A percentile compares a stretch with the other conserved stretches of the same genome.
These are phyloP conservation scores for Leucaena leucocephala DNA, from an alignment of 306 rosid genomes.

Conservation along the genomic window DNA sequence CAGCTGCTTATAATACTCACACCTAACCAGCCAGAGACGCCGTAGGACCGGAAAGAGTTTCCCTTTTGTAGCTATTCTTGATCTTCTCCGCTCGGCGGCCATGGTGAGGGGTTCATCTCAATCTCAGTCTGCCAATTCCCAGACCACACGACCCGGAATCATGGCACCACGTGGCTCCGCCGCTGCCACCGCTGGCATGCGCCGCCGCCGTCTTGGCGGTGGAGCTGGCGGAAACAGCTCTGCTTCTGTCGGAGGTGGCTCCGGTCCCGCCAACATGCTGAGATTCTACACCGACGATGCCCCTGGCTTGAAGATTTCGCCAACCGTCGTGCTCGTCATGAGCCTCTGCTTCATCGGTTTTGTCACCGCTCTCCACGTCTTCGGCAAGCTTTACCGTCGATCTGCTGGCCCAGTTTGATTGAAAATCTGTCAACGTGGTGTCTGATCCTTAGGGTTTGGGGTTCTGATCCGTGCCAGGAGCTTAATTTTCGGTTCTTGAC, in stretches of 20 bases:
- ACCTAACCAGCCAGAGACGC: not conserved
- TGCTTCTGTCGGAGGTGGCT: slow-evolving; percentile 31
- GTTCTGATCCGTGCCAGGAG: slow-evolving; percentile 13
- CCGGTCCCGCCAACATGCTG: slow-evolving; percentile 68
- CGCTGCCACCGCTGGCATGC: slow-evolving; percentile 85
- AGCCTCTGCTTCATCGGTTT: slow-evolving; percentile 96
- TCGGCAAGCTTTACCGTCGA: slow-evolving; percentile 70
- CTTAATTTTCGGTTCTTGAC: slow-evolving; percentile 28
- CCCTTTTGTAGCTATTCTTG: not conserved
- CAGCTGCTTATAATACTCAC: not conserved
- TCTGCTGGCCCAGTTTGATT: slow-evolving; percentile 50
- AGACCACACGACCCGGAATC: slow-evolving; percentile 64
- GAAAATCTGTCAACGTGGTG: slow-evolving; percentile 7
- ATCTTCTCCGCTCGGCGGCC: slow-evolving; percentile 28
- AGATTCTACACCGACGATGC: slow-evolving; percentile 96
- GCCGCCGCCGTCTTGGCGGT: slow-evolving; percentile 76
- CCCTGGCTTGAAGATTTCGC: slow-evolving; percentile 85
- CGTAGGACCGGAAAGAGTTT: too few relatives aligned
- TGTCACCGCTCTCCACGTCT: slow-evolving; percentile 87
- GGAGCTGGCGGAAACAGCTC: slow-evolving; percentile 47
- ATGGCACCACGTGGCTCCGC: slow-evolving; percentile 93
- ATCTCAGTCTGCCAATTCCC: slow-evolving; percentile 66
- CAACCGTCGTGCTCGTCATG: slow-evolving; percentile 83
- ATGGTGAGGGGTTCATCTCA: slow-evolving; percentile 95
- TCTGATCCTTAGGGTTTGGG: slow-evolving; percentile 23